Evolutionary conservation across 1,139 yeast species (phyloP), one percentile per base, ranked within the genome.

Genomic region (Blastobotrys capitulatus): DNA sequence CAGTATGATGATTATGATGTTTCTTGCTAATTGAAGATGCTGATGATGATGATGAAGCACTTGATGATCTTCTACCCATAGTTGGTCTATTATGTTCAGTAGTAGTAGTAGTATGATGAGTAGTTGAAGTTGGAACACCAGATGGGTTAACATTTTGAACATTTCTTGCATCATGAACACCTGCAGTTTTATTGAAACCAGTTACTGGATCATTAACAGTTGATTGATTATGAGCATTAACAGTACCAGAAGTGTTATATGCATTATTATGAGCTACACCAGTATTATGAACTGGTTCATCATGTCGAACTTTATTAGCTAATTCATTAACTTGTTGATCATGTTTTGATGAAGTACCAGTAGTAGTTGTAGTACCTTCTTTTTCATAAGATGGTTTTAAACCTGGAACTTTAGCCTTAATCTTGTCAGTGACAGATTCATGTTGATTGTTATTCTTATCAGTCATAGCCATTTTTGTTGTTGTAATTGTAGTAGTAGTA

Each of bases 351-450:
- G 36, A 32, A 32, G 36, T 32, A 7, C 36, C 36, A 32, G 36
- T 15, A 15, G 39, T 36, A 25, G 39, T 15, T 13, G n/a, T 2
- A 37, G 40, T 13, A 19, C 40, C 40, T 37, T 37, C 27, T 27
- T 37, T 37, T 19, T 37, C 40, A 15, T 37, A 37, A 4, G 40
- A 37, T 8, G 40, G 40, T 10, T 10, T 22, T 27, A 37, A 20
- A 19, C 40, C 40, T 7, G 40, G 40, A 19, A 37, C n/a, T 27
- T 37, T 37, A 12, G 26, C n/a, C 40, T 37, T 37, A 26, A 37
- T 37, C 9, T 37, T 37, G 27, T 37, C 40, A 27, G 27, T 13
- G 15, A 37, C 26, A 19, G 40, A 37, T 19, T 37, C 40, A n/a
- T 22, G 7, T 6, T 18, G 27, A 13, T 7, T 20, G 18, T 35